Evolutionary conservation across 73 alveolate genomes (phyloP).

Genomic region (Durusdinium trenchii): DNA sequence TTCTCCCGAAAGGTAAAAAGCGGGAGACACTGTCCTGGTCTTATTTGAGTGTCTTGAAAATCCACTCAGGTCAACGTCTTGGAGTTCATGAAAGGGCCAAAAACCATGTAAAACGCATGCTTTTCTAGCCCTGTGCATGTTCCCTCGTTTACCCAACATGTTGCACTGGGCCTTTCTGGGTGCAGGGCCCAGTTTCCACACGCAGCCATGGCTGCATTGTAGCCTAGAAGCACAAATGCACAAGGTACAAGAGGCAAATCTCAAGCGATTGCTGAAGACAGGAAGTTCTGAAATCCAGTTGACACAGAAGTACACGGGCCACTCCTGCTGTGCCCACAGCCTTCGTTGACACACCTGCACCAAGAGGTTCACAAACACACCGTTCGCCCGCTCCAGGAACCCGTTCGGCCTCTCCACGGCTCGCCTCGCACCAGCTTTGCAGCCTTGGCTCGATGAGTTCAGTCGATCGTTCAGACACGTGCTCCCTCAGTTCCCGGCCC

Average conservation of each 20-base stretch:
- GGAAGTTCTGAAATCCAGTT: neutral
- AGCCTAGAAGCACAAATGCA: neutral
- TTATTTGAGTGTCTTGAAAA: no score
- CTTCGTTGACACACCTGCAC: neutral
- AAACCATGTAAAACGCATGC: no score
- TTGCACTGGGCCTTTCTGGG: no score
- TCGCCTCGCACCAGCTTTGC: slow-evolving; percentile 23
- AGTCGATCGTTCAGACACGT: neutral
- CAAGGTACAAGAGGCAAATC: neutral
- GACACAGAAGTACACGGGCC: no score
- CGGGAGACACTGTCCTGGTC: no score
- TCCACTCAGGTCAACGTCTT: no score
- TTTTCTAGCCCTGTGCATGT: no score
- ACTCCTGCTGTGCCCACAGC: slow-evolving; percentile 51
- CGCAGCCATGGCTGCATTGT: slow-evolving; percentile 24
- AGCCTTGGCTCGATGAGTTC: neutral
- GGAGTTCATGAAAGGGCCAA: no score
- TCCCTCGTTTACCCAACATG: no score
- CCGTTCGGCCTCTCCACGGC: slow-evolving; percentile 34
- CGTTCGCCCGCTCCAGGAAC: neutral
- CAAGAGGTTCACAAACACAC: neutral
- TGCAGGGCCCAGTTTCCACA: neutral
- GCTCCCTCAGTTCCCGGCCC: slow-evolving; percentile 10
- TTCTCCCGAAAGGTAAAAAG: no score
- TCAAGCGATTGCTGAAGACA: neutral